Conservation (phyloP, 305 asterid species). For the Fraxinus latifolia region DNA sequence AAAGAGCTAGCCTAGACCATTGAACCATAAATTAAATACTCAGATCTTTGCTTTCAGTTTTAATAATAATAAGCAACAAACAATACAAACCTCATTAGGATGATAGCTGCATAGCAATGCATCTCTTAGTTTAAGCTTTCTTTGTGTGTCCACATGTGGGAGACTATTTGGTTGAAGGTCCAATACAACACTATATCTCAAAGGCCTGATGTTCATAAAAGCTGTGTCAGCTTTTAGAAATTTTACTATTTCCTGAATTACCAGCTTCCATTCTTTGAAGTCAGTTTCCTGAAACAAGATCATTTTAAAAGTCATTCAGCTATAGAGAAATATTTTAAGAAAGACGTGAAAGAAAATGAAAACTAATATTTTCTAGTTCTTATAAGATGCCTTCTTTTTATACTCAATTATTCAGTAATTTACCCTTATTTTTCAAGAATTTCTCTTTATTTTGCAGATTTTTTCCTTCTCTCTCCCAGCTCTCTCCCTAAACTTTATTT, state of each 20-base stretch:
- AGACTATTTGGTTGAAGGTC: conserved; percentile 78
- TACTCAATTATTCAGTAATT: not conserved
- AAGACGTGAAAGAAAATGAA: not conserved
- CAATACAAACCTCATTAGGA: conserved; percentile 69
- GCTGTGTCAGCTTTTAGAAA: conserved; percentile 94
- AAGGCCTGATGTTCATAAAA: conserved; percentile 89
- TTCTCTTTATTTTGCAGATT: not conserved
- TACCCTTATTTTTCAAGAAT: not conserved
- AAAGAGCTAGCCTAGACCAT: not conserved
- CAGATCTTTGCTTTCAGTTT: not conserved
- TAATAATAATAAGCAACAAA: conserved; percentile 15
- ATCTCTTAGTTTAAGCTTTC: conserved; percentile 76
- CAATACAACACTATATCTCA: conserved; percentile 83
- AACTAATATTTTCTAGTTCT: not conserved
- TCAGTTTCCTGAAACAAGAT: conserved; percentile 80
- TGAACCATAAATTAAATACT: not conserved
- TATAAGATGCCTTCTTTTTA: not conserved
- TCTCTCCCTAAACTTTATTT: not conserved
- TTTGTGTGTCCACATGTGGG: conserved; percentile 55
- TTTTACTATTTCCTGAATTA: conserved; percentile 88
- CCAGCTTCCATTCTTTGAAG: conserved; percentile 96
- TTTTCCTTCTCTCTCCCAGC: not conserved
- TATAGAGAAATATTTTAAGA: not conserved
- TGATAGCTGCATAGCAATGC: conserved; percentile 89
- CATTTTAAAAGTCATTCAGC: conserved; percentile 29